Evolutionary conservation across 2,329 filamentous ascomycete genomes (phyloP).

Genomic region (Elsinoe batatas): DNA sequence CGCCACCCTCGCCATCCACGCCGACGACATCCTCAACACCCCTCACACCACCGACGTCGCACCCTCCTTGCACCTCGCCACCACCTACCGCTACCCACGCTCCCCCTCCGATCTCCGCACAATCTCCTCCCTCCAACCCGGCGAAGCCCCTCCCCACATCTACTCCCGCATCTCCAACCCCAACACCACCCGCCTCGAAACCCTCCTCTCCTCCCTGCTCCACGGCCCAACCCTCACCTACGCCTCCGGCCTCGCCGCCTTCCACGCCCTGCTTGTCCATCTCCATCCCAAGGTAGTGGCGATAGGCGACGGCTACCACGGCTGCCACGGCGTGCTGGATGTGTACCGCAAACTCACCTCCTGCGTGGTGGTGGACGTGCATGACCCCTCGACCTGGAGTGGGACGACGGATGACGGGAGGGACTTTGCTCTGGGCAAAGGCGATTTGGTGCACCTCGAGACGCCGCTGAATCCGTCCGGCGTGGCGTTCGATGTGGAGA

Average conservation of each 20-base stretch:
- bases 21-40: constrained; percentile 27
- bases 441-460: constrained; percentile 84
- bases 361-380: constrained; percentile 60
- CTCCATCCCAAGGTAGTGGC: constrained; percentile 75
- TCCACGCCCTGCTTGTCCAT: constrained; percentile 77
- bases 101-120: constrained; percentile 58
- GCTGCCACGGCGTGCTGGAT: constrained; percentile 74
- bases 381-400: constrained; percentile 29
- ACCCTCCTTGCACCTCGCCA: constrained; percentile 81
- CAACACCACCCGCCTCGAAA: constrained; percentile 76
- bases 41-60: constrained; percentile 57
- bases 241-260: constrained; percentile 72
- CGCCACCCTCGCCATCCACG: constrained; percentile 26
- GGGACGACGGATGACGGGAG: constrained; percentile 40
- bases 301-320: constrained; percentile 82
- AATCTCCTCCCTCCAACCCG: constrained; percentile 27
- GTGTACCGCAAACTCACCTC: constrained; percentile 67
- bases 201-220: constrained; percentile 65
- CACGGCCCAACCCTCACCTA: constrained; percentile 65
- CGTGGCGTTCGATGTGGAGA: constrained; percentile 61
- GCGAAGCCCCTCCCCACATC: constrained; percentile 55
- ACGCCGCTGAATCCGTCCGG: constrained; percentile 90
- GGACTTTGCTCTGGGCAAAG: constrained; percentile 55
- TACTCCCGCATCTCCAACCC: constrained; percentile 75
- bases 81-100: constrained; percentile 72